phyloP scores from a whole-genome alignment of 306 rosid genomes.

The Urtica urens region DNA sequence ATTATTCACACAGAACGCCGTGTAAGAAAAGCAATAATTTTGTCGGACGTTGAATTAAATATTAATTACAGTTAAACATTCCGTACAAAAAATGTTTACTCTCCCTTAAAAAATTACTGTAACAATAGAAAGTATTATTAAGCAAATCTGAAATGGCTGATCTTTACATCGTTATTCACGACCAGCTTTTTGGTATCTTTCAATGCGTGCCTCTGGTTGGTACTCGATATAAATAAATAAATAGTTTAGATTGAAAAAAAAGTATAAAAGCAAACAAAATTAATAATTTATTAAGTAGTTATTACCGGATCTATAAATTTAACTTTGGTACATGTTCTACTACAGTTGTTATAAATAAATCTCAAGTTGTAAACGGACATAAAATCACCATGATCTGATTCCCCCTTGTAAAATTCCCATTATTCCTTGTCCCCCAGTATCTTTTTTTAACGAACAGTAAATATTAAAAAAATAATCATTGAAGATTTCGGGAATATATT shows the following conservation, averaged over 20 bases:
- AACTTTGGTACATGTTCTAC: constrained; percentile 1
- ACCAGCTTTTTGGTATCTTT: not conserved
- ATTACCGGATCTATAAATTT: not conserved
- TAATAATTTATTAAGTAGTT: too few relatives aligned
- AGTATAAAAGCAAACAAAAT: too few relatives aligned
- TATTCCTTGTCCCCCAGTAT: constrained; percentile 29
- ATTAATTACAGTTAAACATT: too few relatives aligned
- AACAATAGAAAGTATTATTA: not conserved
- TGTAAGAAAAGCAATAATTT: too few relatives aligned
- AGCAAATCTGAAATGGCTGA: not conserved
- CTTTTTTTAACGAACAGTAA: constrained; percentile 1
- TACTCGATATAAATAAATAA: too few relatives aligned
- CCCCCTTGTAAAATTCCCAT: constrained; percentile 4
- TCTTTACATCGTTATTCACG: not conserved
- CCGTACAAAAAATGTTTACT: too few relatives aligned
- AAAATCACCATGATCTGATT: not conserved
- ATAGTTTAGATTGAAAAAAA: not conserved
- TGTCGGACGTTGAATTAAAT: too few relatives aligned
- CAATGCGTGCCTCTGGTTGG: not conserved
- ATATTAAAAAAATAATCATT: constrained; percentile 6
- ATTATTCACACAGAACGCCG: too few relatives aligned
- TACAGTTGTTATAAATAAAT: not conserved
- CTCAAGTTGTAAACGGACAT: constrained; percentile 6
- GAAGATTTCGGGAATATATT: constrained; percentile 36
- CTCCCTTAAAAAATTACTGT: too few relatives aligned